Evolutionary conservation across 2,329 filamentous ascomycete species (phyloP), one percentile per base, ranked within the genome.

Genomic region (Curvularia eragrostidis): DNA sequence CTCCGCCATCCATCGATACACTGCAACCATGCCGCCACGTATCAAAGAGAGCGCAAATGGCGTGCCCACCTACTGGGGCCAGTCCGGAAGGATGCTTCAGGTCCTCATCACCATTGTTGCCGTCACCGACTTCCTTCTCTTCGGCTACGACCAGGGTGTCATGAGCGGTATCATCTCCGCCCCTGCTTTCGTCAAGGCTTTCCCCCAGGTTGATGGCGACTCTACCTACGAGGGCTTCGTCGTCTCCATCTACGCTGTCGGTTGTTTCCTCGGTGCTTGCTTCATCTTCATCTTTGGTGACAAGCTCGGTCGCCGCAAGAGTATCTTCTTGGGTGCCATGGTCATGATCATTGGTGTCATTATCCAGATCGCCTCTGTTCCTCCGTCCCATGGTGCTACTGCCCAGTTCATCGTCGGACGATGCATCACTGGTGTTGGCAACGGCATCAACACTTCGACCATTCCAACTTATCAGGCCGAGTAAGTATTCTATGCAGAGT

Each of bases 371-470:
- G 61, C 69, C 6, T 59, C 71, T 30, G 65, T 74, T 18, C 69
- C 68, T 28, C 57, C 62, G 2, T 67, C 66, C 12, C 42, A 63
- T n/a, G 68, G 66, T 39, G 67, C 70, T n/a, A 76, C 78, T 7
- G 77, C 81, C 7, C 81, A 84, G 54, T 82, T 84, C 70, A 81
- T 84, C 52, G 69, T 83, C 49, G 82, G 82, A 30, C 80, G 82
- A 57, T 77, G 79, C 42, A 77, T 84, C 46, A 84, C 82, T 24
- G 82, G 82, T 58, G 68, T 84, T 28, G 82, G 82, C 1, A 84
- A 84, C 62, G 82, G 82, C 42, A 83, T 84, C 73, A 84, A 84
- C 69, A 84, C 81, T 4, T 81, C 80, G 1, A 83, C 81, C 3
- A 83, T 83, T 24, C 82, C 82, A 5, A 82, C 80, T 15, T 84